Evolutionary conservation across 345 rosid species (phyloP), one percentile per base, ranked within the genome.

Genomic region (Geranium rotundifolium): DNA sequence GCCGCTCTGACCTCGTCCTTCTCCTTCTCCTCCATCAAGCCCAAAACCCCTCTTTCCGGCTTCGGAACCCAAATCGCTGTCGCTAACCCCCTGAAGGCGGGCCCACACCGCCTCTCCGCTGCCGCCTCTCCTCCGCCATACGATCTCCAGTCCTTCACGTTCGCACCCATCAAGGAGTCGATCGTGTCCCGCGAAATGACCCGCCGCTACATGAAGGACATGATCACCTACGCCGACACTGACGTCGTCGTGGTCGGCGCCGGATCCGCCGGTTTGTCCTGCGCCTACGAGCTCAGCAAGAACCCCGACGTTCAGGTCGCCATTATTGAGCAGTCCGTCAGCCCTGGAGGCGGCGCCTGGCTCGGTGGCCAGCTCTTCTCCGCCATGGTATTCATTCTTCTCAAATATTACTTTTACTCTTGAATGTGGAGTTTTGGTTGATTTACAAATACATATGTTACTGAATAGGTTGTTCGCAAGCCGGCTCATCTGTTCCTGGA

Each of bases 311-410:
- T 79, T 30, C 58, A 70, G 56, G 72, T 79, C n/a, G 79, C 79
- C 54, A 74, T 79, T 14, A 39, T 71, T 62, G 83, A 83, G 64
- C 87, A 83, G 62, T 83, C 85, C 17, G 85, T 83, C 46, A 80
- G 83, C 72, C 87, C 84, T 23, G 81, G 84, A 7, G 87, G 87
- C 20, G 87, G 84, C 55, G 82, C 87, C 1, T 82, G 84, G 87
- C 81, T 83, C 31, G 85, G 85, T 16, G 87, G 84, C 14, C 87
- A 80, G 72, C 83, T 80, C 54, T 80, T 83, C 73, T 83, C 83
- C 49, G 73, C 83, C 52, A 83, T 78, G 85, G 80, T 78, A 66
- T n/a, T 60, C 56, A 20, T 1, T 58, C 1, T 27, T 4, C 37
- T 0, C 19, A 17, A 17, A n/a, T n/a, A n/a, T n/a, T n/a, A n/a